Base-by-base conservation (phyloP, 441 rosid genomes). In the Capsella rubella region DNA sequence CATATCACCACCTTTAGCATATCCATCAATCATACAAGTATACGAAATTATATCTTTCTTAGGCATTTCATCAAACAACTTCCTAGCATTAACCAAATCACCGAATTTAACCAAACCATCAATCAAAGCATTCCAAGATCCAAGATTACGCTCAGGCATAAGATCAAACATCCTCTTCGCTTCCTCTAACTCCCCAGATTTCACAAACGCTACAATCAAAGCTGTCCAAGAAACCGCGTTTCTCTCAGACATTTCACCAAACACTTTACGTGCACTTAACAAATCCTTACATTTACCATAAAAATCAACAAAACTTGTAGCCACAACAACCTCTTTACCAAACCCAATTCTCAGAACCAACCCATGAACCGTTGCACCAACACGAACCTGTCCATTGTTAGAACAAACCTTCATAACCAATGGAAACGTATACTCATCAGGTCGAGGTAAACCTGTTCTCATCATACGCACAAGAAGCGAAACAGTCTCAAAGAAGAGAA, bases 201-300 rank as follows among this genome's bases (percentile, higher is more conserved):
- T 79, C 21, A 80, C 53, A 75, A 81, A 84, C 18, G 91, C 91
- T 21, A 74, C 80, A 50, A 90, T 64, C 89, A 93, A 71, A 1
- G 95, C 93, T 0, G 90, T 93, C 97, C 98, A 93, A 6, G 92
- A 77, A 73, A 87, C 89, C 10, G 79, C 91, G 58, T 79, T 88
- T 46, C 84, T 85, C 4, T 69, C 80, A 43, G 77, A 21, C 91
- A 88, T 84, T 79, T 73, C 85, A 72, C 84, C 93, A 3, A 93
- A 90, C 86, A 87, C 65, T 70, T 84, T 87, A 4, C 84, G 87
- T 5, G 94, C 97, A 62, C 78, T 67, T 29, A 8, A 6, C 13
- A 84, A 69, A 64, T 86, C 80, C 72, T 67, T 83, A 45, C 88
- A 71, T 70, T 88, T 93, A 0, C 93, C 90, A 63, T 91, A 93